Evolutionary conservation across 345 rosid genomes (phyloP), one percentile per base, ranked within the genome.

Genomic region (Hypericum perforatum): DNA sequence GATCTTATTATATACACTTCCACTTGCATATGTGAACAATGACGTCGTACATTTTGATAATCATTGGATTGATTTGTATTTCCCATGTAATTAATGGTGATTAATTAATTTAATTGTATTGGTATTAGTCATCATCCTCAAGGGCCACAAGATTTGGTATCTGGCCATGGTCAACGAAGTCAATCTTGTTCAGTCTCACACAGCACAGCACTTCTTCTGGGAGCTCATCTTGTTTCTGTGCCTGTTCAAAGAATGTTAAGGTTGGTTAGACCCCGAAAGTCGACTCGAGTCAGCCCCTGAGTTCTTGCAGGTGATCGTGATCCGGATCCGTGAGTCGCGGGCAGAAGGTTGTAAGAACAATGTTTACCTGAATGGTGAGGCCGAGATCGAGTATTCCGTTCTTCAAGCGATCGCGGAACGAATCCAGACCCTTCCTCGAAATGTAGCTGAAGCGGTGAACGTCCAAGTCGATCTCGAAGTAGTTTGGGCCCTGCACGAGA

Each of bases 401-500:
- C 47, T 81, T 82, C 57, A 90, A 67, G 32, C 92, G 86, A 42
- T 84, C 98, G 50, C 87, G 71, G 59, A 90, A 86, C 22, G 98
- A 75, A 62, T 90, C 96, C 5, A 90, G 80, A 16, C 97, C 98
- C 74, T 84, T 90, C 29, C 98, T 65, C 41, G 98, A 82, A 56
- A 90, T 90, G 70, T 74, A 90, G 75, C 98, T 78, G 78, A 90
- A 90, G 0, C 89, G 81, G 68, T 90, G 98, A 7, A 90, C 78
- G 58, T 90, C 98, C 56, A 86, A 72, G 79, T 90, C 96, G 43
- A 90, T 86, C 82, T 90, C 97, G 16, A 84, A 86, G 82, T 90
- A 90, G 54, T 82, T 80, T 5, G 82, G 65, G 50, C 97, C 97
- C 97, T 86, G 84, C 58, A 47, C 9, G 7, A 54, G 39, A 58